Percentiles rank a stretch among this genome's conserved stretches.
Evolutionary conservation across 805 yeast species (phyloP).

Genomic region (Cyberlindnera euphorbiiphila): DNA sequence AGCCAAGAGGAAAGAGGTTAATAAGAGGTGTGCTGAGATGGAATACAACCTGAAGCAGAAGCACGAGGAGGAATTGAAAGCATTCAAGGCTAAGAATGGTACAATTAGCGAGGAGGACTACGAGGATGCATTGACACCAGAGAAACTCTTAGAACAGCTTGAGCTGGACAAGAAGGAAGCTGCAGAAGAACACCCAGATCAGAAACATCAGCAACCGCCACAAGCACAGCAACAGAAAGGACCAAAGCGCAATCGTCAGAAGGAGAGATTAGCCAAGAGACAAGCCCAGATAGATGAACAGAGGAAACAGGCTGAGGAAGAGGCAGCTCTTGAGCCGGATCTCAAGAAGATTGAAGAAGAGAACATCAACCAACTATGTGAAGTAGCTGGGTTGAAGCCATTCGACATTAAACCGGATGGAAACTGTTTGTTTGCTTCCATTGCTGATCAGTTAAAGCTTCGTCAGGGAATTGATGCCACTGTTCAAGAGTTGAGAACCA

Average conservation of each 20-base stretch:
- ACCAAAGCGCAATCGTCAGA: conserved; percentile 70
- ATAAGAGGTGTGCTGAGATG: conserved; percentile 53
- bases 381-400: conserved; percentile 44
- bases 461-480: conserved; percentile 42
- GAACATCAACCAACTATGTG: conserved; percentile 53
- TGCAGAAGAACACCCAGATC: conserved; percentile 10
- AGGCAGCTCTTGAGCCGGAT: conserved; percentile 66
- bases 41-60: conserved; percentile 49
- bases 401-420: conserved; percentile 87
- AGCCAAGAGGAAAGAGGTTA: conserved; percentile 66
- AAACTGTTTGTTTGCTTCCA: conserved; percentile 85
- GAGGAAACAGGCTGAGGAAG: conserved; percentile 63
- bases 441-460: conserved; percentile 65
- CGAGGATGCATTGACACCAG: conserved; percentile 60
- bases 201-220: conserved; percentile 11
- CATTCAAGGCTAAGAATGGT: conserved; percentile 27
- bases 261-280: conserved; percentile 75
- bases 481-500: conserved; percentile 53
- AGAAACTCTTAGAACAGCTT: conserved; percentile 57
- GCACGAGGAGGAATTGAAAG: conserved; percentile 51
- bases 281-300: conserved; percentile 63
- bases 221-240: conserved; percentile 32
- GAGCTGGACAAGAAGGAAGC: conserved; percentile 35
- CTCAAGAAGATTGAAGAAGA: conserved; percentile 68
- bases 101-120: conserved; percentile 42